These are phyloP conservation scores for Datisca glomerata DNA, from an alignment of 306 rosid genomes.

Conservation along the genomic window DNA sequence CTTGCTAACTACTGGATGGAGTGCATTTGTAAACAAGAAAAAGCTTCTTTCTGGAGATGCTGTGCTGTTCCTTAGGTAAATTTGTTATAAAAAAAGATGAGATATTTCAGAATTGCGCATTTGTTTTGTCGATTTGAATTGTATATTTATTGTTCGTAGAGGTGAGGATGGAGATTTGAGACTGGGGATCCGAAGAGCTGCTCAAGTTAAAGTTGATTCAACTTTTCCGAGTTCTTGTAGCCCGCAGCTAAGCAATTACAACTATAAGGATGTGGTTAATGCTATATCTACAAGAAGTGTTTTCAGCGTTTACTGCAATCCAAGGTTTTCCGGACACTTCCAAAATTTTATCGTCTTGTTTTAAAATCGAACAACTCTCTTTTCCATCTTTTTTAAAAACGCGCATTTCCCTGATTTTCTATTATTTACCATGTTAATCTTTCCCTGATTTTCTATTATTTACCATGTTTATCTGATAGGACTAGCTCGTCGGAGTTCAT, in stretches of 20 bases:
- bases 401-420: too few relatives aligned
- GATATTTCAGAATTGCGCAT: too few relatives aligned
- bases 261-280: slow-evolving; percentile 48
- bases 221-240: slow-evolving; percentile 30
- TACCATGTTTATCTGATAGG: slow-evolving; percentile 26
- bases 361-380: neutral
- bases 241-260: slow-evolving; percentile 40
- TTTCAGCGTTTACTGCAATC: slow-evolving; percentile 69
- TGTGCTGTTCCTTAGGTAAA: slow-evolving; percentile 86
- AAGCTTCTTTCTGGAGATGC: slow-evolving; percentile 98
- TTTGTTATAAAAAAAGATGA: too few relatives aligned
- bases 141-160: slow-evolving; percentile 18
- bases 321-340: slow-evolving; percentile 40
- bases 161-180: slow-evolving; percentile 88
- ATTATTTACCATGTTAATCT: too few relatives aligned
- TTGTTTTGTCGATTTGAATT: neutral
- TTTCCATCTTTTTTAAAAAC: too few relatives aligned
- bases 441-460: neutral
- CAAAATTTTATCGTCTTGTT: too few relatives aligned
- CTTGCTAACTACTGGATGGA: slow-evolving; percentile 99
- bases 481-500: slow-evolving; percentile 73
- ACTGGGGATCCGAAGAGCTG: slow-evolving; percentile 82
- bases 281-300: slow-evolving; percentile 49
- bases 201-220: slow-evolving; percentile 55
- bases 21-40: slow-evolving; percentile 98